Base-by-base conservation (phyloP, 129 eudicot species). In the Centella asiatica region DNA sequence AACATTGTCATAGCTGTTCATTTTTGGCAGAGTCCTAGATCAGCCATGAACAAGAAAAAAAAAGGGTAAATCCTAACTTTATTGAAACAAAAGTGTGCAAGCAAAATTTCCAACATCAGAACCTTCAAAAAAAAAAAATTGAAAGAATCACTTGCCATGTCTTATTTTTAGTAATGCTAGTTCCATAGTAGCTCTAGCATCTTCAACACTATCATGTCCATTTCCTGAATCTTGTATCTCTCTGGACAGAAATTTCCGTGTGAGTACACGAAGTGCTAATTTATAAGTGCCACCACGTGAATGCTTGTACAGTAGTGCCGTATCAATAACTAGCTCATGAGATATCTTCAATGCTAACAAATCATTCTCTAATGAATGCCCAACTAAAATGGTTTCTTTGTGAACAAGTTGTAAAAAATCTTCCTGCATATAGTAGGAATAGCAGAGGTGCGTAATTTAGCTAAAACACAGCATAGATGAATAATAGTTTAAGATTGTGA, bases 351-450 rank as follows among this genome's bases (percentile, higher is more conserved):
- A 72, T 48, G 96, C 95, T 67, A 82, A 65, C 73, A 93, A 75
- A 77, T 93, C 99, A 48, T 93, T 93, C 78, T 93, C 99, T 73
- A 93, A 76, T 31, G 99, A 93, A 66, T 93, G 96, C 40, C 99
- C 99, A 78, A 93, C 90, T 62, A 93, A 81, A 73, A 93, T 68
- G 11, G 96, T 93, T 76, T 93, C 96, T 62, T 69, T 80, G 74
- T 80, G 52, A 64, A 93, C 96, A 64, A 87, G 48, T 53, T 74
- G 72, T 55, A 93, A 55, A 75, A 93, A 87, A 33, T 76, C 86
- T 68, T 85, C 95, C 96, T 88, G 86, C 40, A 84, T 12, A 74
- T 22, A 69, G 60, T 65, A 79, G 50, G 33, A 72, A 61, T 45
- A 32, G 54, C 62, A 44, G 20, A 32, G 64, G 60, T 2, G 7